Base-by-base conservation (phyloP, 176 grass and related monocot genomes). In the Aegilops longissima region DNA sequence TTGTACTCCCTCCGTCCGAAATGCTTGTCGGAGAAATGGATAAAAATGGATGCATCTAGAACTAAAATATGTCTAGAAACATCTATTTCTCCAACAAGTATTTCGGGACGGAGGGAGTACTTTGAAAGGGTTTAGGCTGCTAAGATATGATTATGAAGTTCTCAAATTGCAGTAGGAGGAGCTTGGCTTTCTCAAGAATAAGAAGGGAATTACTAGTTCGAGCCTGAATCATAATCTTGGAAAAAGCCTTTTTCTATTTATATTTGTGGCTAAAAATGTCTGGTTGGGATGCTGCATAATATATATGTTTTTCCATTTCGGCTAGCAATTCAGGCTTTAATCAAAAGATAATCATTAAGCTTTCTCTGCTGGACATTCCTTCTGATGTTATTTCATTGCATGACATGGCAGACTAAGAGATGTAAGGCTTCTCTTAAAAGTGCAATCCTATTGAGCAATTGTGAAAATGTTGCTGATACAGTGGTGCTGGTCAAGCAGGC, bases 351-450 rank as follows among this genome's bases (percentile, higher is more conserved):
- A 73, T 31, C n/a, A 61, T 21, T 30, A 47, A 72, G 12, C 31
- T 38, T 79, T 80, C 47, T 62, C 8, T 86, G 39, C 42, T 5
- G 34, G 27, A 66, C 44, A 66, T 40, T 20, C 33, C 33, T 66
- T 64, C 7, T 54, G 79, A 72, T 70, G 17, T 67, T 87, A 21
- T 84, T 63, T 29, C 25, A 31, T 47, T 65, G 31, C 54, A 72
- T 72, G 44, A 70, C 71, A 63, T 72, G 80, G 70, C n/a, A 83
- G 40, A 49, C 68, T 65, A 78, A 47, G n/a, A 30, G 78, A 63
- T 3, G 9, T 25, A 66, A 54, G 27, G 17, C 36, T 82, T 76
- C 61, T 76, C 12, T 61, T 12, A 23, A 18, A 13, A 73, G 23
- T 73, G 73, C 65, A 90, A 65, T 54, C 20, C 38, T 72, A 10